These are phyloP conservation scores for Avena insularis DNA, from an alignment of 176 grass and related monocot genomes.

Conservation along the genomic window DNA sequence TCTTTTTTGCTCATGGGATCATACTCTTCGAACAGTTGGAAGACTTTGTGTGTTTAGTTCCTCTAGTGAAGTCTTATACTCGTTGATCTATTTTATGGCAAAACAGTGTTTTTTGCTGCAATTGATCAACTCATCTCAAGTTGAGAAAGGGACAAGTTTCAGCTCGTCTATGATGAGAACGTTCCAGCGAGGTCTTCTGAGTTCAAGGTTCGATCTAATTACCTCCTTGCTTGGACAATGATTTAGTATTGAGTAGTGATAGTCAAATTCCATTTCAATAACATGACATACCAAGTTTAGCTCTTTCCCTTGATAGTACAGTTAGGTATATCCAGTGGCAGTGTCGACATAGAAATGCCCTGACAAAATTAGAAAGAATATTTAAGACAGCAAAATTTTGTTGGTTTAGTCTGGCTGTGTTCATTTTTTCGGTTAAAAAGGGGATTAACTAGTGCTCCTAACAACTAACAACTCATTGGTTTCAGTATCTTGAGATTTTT, in stretches of 20 bases:
- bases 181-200: conserved; percentile 93
- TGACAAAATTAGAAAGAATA: conserved; percentile 21
- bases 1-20: conserved; percentile 28
- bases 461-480: not conserved
- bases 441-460: conserved; percentile 20
- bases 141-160: conserved; percentile 70
- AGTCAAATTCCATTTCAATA: conserved; percentile 10
- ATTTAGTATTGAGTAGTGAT: not conserved
- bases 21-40: not conserved
- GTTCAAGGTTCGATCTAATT: conserved; percentile 64
- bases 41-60: not conserved
- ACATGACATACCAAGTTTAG: conserved; percentile 15
- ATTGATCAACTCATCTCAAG: conserved; percentile 97
- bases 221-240: conserved; percentile 27
- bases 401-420: conserved; percentile 19
- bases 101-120: conserved; percentile 89
- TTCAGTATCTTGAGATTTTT: not conserved
- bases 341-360: conserved; percentile 2
- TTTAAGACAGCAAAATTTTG: conserved; percentile 18
- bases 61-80: conserved; percentile 17
- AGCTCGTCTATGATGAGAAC: conserved; percentile 88
- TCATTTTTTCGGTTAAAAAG: not conserved
- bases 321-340: conserved; percentile 10
- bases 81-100: conserved; percentile 20
- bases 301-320: conserved; percentile 32